Base-by-base conservation (phyloP, 371 early-diverging fungal genomes). In the Mucor plumbeus region DNA sequence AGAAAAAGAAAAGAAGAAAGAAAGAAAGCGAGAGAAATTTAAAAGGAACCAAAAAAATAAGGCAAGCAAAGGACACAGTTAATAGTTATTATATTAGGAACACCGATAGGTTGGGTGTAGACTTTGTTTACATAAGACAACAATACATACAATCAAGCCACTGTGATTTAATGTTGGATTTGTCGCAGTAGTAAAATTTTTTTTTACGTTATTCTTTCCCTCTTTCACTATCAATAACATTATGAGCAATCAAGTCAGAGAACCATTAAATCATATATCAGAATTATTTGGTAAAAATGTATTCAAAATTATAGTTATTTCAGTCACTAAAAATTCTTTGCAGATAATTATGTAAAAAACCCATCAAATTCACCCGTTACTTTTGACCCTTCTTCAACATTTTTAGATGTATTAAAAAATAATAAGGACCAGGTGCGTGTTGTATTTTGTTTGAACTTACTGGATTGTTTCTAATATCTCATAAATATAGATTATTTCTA, bases 401-500 rank as follows among this genome's bases (percentile, higher is more conserved):
- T 64, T 67, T 33, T 73, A 2, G 54, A 67, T 3, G 39, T 73
- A 31, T 70, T 70, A 17, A 67, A 69, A 21, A 11, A 9, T 13
- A 26, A 61, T 11, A 64, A 48, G 58, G 31, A 61, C n/a, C 69
- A 73, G 67, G 80, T 71, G 39, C 17, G 19, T 11, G n/a, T 38
- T 38, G 38, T 38, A 38, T 4, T 38, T 11, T 36, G 36, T 35
- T 33, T 35, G 14, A 31, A 34, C 19, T 6, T 19, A 38, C n/a
- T 48, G 34, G 21, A 7, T 21, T 11, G 26, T 11, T 50, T 50
- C 8, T 10, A 26, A 26, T 21, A 26, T 11, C 50, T 19, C 6
- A 43, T 40, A 54, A 60, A 36, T 26, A 31, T 71, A 88, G 84
- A 85, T 88, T 40, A 83, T 85, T 54, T 68, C 82, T 39, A 63